Evolutionary conservation across 2,329 filamentous ascomycete genomes (phyloP).

Genomic region (Blumeria hordei): DNA sequence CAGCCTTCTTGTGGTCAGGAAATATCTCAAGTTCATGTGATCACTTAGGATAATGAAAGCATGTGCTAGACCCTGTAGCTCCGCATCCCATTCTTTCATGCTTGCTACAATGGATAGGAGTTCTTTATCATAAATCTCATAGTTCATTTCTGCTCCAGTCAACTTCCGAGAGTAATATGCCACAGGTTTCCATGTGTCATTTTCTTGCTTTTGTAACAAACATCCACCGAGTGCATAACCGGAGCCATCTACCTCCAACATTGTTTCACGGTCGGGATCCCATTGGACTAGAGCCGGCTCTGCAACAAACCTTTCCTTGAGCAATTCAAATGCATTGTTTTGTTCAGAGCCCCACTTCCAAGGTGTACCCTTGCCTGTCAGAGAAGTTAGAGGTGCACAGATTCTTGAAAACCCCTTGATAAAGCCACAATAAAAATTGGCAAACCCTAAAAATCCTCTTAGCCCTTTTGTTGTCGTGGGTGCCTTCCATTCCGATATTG

Average conservation of each 20-base stretch:
- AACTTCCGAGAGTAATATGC: background rate
- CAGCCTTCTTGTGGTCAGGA: background rate
- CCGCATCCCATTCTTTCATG: background rate
- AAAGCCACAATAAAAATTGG: background rate
- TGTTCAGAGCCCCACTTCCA: background rate
- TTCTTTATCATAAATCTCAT: constrained; percentile 1
- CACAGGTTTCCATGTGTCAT: background rate
- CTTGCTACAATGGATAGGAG: background rate
- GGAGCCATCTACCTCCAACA: background rate
- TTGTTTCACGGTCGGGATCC: background rate
- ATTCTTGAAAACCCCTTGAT: background rate
- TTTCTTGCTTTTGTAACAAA: background rate
- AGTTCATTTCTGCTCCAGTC: background rate
- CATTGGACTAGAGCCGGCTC: background rate
- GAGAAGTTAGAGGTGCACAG: background rate
- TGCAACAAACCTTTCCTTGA: background rate
- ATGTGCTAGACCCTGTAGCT: background rate
- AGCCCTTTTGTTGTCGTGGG: background rate
- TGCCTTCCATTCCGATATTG: background rate
- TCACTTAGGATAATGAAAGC: background rate
- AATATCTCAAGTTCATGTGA: background rate
- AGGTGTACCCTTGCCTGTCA: background rate
- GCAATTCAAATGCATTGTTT: background rate
- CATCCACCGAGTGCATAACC: background rate
- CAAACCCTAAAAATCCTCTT: background rate